These are phyloP conservation scores for Lasiodiplodia sp. DNA, from an alignment of 2,329 filamentous ascomycete genomes.

Conservation along the genomic window DNA sequence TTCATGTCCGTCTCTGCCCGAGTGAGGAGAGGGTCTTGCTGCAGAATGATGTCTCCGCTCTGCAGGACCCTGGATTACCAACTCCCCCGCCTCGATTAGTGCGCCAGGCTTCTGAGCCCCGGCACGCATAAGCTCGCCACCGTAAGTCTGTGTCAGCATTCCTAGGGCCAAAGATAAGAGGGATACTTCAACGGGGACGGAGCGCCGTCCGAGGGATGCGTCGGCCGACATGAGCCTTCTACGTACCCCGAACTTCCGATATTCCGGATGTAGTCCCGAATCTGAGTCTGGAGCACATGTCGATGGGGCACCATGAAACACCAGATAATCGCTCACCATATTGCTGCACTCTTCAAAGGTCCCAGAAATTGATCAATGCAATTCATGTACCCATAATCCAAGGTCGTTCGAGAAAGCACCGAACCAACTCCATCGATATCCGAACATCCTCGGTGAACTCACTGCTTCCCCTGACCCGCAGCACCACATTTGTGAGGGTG, in stretches of 20 bases:
- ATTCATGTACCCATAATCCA: conserved; percentile 12
- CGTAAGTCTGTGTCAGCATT: conserved; percentile 14
- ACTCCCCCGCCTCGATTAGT: background rate
- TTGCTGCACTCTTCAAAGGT: conserved; percentile 1
- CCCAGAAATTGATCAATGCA: conserved; percentile 25
- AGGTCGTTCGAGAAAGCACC: conserved; percentile 16
- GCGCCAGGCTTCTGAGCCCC: background rate
- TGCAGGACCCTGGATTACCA: background rate
- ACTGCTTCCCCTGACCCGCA: conserved; percentile 10
- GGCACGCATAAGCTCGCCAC: background rate
- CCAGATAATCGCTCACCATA: conserved; percentile 21
- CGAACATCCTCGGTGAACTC: conserved; percentile 9
- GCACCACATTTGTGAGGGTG: background rate
- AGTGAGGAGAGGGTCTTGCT: background rate
- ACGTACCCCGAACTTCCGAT: conserved; percentile 3
- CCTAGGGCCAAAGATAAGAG: background rate
- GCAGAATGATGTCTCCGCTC: background rate
- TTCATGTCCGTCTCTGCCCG: conserved; percentile 17
- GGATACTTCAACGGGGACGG: background rate
- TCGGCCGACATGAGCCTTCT: background rate
- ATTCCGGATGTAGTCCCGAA: background rate
- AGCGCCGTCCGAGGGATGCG: background rate
- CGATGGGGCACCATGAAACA: conserved; percentile 22
- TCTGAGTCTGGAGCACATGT: background rate
- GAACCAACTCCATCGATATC: conserved; percentile 28